phyloP scores from a whole-genome alignment of 2,329 filamentous ascomycete genomes.

The Truncatella angustata region DNA sequence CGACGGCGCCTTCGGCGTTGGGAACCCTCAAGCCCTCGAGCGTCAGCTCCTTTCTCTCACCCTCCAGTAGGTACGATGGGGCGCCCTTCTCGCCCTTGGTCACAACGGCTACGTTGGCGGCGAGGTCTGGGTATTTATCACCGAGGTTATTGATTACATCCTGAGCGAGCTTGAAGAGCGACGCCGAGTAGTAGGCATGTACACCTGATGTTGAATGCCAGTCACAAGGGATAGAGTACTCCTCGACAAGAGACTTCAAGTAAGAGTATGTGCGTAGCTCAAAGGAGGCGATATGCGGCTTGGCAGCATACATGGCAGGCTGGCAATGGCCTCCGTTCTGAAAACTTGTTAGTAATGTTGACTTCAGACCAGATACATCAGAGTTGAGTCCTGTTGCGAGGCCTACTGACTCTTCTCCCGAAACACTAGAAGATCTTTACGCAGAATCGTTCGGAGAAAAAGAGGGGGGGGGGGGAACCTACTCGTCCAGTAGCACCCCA shows the following conservation, averaged over 20 bases:
- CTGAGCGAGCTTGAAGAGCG: slow-evolving; percentile 52
- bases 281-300: slow-evolving; percentile 64
- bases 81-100: slow-evolving; percentile 26
- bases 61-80: slow-evolving; percentile 18
- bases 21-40: slow-evolving; percentile 55
- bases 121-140: slow-evolving; percentile 55
- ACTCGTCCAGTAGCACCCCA: slow-evolving; percentile 82
- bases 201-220: slow-evolving; percentile 64
- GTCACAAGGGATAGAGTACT: slow-evolving; percentile 64
- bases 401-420: too few species aligned
- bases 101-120: slow-evolving; percentile 42
- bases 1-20: slow-evolving; percentile 59
- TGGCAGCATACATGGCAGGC: slow-evolving; percentile 61
- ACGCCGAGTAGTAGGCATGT: slow-evolving; percentile 58
- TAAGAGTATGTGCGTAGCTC: slow-evolving; percentile 68
- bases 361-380: too few species aligned
- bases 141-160: slow-evolving; percentile 50
- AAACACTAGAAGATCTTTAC: too few species aligned
- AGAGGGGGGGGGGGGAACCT: slow-evolving; percentile 32
- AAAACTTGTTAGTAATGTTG: slow-evolving; percentile 9
- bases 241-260: slow-evolving; percentile 55
- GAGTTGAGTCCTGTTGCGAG: too few species aligned
- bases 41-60: slow-evolving; percentile 25
- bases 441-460: too few species aligned
- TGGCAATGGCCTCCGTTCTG: slow-evolving; percentile 75